Conservation (phyloP, 306 rosid species). For the Castanopsis chinensis region DNA sequence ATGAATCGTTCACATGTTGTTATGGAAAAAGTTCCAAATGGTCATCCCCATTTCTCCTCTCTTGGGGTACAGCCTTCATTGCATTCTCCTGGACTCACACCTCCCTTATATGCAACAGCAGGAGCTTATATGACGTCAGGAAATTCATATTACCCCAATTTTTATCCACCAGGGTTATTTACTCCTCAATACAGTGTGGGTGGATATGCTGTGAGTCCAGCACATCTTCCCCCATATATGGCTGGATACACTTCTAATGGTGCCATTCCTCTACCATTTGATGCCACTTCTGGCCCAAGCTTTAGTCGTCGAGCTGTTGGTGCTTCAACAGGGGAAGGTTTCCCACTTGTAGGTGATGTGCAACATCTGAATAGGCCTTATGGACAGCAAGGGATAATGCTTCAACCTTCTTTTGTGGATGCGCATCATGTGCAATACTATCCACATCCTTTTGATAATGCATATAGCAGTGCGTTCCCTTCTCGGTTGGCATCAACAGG, state of each 20-base stretch:
- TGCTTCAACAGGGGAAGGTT: conserved; percentile 37
- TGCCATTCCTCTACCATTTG: conserved; percentile 41
- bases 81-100: conserved; percentile 39
- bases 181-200: conserved; percentile 43
- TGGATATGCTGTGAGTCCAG: conserved; percentile 47
- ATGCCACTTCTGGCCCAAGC: conserved; percentile 37
- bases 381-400: conserved; percentile 47
- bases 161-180: conserved; percentile 35
- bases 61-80: conserved; percentile 41
- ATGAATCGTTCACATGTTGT: conserved; percentile 32
- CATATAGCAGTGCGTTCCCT: conserved; percentile 39
- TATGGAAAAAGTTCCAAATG: conserved; percentile 35
- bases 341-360: conserved; percentile 35
- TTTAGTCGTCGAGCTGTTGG: conserved; percentile 39
- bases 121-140: conserved; percentile 48
- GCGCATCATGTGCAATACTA: conserved; percentile 41
- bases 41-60: conserved; percentile 45
- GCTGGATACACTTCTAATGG: conserved; percentile 51
- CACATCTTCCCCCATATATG: conserved; percentile 38
- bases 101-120: conserved; percentile 51
- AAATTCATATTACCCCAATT: conserved; percentile 44
- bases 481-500: conserved; percentile 36
- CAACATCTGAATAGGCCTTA: conserved; percentile 42
- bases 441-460: conserved; percentile 35
- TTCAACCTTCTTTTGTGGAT: conserved; percentile 50